phyloP scores from a whole-genome alignment of 129 eudicot species.

The Arctium minus region DNA sequence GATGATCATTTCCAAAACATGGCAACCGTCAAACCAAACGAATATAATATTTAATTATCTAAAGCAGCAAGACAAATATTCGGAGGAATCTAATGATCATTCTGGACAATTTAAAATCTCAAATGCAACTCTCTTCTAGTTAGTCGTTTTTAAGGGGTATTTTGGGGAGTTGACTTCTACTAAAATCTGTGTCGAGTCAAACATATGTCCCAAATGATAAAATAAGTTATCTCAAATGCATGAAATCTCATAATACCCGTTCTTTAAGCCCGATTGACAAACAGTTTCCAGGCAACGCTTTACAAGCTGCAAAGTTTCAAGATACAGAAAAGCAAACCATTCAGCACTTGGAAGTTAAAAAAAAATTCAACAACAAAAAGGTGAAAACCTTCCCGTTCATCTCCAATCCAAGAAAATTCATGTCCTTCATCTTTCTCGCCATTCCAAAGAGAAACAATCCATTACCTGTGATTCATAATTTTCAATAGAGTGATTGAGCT shows the following conservation, averaged over 20 bases:
- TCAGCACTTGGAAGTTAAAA: slow-evolving; percentile 14
- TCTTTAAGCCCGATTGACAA: slow-evolving; percentile 40
- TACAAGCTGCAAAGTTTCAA: slow-evolving; percentile 60
- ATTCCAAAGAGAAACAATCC: slow-evolving; percentile 75
- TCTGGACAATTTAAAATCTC: background rate
- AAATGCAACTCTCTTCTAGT: background rate
- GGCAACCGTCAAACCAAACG: background rate
- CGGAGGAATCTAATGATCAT: background rate
- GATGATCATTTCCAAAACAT: background rate
- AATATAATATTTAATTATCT: background rate
- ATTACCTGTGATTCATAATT: slow-evolving; percentile 54
- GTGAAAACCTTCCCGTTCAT: slow-evolving; percentile 62
- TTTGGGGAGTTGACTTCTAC: background rate
- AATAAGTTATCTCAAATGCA: background rate
- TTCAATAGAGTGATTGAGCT: background rate
- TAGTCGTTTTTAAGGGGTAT: background rate
- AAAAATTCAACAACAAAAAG: background rate
- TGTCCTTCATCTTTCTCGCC: slow-evolving; percentile 57
- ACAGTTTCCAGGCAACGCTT: slow-evolving; percentile 53
- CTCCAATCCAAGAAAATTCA: slow-evolving; percentile 86
- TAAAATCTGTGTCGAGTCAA: no score
- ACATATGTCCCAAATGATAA: background rate
- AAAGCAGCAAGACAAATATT: background rate
- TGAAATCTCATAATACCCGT: slow-evolving; percentile 37
- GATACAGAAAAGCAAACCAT: background rate